phyloP scores from a whole-genome alignment of 495 filamentous ascomycete species.

The Podospora didyma region DNA sequence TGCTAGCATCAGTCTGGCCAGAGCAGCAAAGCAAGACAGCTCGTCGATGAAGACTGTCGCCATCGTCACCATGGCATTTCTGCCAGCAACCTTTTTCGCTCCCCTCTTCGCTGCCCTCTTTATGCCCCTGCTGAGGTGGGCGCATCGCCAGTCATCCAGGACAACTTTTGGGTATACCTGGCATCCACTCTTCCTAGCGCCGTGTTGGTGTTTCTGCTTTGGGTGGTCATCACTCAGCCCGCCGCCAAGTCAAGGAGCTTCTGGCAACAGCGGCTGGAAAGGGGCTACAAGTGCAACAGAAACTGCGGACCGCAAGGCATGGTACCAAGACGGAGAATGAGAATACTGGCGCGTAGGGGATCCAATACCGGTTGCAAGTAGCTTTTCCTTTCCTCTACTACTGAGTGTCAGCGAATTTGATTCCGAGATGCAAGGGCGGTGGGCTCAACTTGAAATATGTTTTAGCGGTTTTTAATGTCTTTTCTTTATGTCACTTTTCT shows the following conservation, averaged over 20 bases:
- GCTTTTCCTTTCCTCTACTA: too few relatives aligned
- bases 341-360: too few relatives aligned
- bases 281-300: too few relatives aligned
- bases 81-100: slow-evolving; percentile 42
- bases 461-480: too few relatives aligned
- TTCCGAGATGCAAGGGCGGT: too few relatives aligned
- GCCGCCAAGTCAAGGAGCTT: not conserved
- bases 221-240: not conserved
- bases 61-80: slow-evolving; percentile 43
- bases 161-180: not conserved
- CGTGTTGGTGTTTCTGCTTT: not conserved
- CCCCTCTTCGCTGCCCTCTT: slow-evolving; percentile 11
- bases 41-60: slow-evolving; percentile 46
- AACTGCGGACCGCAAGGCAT: too few relatives aligned
- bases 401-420: too few relatives aligned
- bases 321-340: too few relatives aligned
- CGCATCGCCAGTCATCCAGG: not conserved
- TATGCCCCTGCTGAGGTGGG: not conserved
- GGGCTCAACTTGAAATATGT: too few relatives aligned
- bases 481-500: too few relatives aligned
- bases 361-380: too few relatives aligned
- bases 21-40: slow-evolving; percentile 32
- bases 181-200: not conserved
- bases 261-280: too few relatives aligned
- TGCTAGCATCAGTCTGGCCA: slow-evolving; percentile 22